Percentiles rank a stretch among this genome's conserved stretches.
Evolutionary conservation across 768 basidiomycete genomes (phyloP).

Genomic region (Lanmaoa rubissima): DNA sequence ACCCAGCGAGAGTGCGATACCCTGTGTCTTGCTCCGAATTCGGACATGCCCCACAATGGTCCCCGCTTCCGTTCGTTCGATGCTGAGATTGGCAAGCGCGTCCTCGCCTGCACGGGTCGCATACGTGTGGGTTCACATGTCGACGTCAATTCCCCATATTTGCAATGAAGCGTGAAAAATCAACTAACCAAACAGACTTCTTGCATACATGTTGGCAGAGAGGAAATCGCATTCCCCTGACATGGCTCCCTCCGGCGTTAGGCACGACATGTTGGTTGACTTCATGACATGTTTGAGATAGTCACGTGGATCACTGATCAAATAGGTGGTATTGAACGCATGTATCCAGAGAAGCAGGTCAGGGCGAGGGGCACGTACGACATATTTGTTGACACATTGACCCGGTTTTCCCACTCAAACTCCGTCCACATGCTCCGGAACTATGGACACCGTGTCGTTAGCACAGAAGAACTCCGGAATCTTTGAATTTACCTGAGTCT

Average conservation of each 20-base stretch:
- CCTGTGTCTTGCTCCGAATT: constrained; percentile 96
- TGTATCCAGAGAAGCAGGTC: neutral
- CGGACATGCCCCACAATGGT: constrained; percentile 90
- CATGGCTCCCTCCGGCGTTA: constrained; percentile 84
- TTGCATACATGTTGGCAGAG: constrained; percentile 94
- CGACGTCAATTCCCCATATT: neutral
- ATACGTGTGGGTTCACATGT: too few species aligned
- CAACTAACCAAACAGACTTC: constrained; percentile 85
- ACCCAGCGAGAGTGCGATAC: constrained; percentile 92
- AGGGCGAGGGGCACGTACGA: constrained; percentile 49
- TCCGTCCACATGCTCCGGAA: constrained; percentile 99
- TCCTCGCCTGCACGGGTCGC: constrained; percentile 71
- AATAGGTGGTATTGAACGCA: neutral
- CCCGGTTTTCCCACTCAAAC: constrained; percentile 99
- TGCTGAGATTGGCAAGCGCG: constrained; percentile 90
- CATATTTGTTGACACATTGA: constrained; percentile 85
- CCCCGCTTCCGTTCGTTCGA: constrained; percentile 83
- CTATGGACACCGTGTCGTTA: constrained; percentile 37
- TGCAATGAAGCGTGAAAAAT: neutral
- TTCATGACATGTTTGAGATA: constrained; percentile 96
- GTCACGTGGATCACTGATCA: constrained; percentile 72
- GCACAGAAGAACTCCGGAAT: neutral
- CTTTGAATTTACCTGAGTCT: constrained; percentile 66
- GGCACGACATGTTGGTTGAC: constrained; percentile 95
- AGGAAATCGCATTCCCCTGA: constrained; percentile 98